Evolutionary conservation across 2,329 filamentous ascomycete genomes (phyloP).

Genomic region (Orbilia ellipsospora): DNA sequence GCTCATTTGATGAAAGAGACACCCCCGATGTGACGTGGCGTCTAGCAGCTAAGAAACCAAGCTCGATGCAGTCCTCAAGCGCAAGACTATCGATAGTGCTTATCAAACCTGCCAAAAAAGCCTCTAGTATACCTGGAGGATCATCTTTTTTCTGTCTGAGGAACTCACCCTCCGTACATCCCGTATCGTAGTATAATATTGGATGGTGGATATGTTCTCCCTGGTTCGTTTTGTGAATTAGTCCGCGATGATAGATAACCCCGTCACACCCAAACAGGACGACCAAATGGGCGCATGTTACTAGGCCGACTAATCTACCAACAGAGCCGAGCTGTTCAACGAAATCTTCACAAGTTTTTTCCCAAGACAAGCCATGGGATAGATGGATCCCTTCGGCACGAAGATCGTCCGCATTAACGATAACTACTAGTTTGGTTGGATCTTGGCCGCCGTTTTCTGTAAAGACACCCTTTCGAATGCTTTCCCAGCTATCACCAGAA

Average conservation of each 20-base stretch:
- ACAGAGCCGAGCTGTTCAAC: conserved; percentile 44
- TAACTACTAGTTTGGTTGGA: conserved; percentile 25
- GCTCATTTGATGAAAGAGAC: too few species aligned
- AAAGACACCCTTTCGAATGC: conserved; percentile 27
- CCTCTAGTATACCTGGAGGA: conserved; percentile 28
- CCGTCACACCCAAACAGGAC: conserved; percentile 39
- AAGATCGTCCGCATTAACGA: conserved; percentile 43
- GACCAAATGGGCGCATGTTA: conserved; percentile 42
- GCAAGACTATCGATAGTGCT: too few species aligned
- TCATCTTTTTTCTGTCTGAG: conserved; percentile 39
- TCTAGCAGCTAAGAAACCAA: conserved; percentile 22
- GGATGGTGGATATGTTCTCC: conserved; percentile 22
- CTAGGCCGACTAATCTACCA: conserved; percentile 23
- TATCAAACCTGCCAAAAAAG: conserved; percentile 37
- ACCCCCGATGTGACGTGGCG: conserved; percentile 24
- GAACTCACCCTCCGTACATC: conserved; percentile 33
- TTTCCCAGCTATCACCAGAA: conserved; percentile 33
- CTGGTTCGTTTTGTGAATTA: not conserved
- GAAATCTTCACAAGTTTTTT: conserved; percentile 49
- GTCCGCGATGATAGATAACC: conserved; percentile 42
- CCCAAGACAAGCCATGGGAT: conserved; percentile 44
- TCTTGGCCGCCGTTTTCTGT: conserved; percentile 20
- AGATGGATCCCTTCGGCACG: conserved; percentile 41
- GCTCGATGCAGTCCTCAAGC: conserved; percentile 37
- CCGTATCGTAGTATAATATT: conserved; percentile 37